Percentiles rank a stretch among this genome's conserved stretches.
phyloP scores from a whole-genome alignment of 768 basidiomycete species.

The Rhizopogon rudus region DNA sequence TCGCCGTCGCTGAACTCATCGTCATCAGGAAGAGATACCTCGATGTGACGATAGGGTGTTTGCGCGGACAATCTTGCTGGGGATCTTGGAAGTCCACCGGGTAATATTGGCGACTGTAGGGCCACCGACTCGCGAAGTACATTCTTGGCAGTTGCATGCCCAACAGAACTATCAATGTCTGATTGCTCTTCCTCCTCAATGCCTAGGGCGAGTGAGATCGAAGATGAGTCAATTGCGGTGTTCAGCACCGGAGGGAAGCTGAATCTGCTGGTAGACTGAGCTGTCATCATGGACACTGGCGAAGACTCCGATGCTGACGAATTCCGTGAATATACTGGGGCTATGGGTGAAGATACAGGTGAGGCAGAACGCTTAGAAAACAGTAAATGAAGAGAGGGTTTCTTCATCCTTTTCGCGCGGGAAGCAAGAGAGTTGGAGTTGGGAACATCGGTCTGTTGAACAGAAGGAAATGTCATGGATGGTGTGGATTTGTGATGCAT shows the following conservation, averaged over 20 bases:
- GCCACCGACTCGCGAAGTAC: constrained; percentile 18
- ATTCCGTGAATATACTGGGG: constrained; percentile 14
- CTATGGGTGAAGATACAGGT: constrained; percentile 31
- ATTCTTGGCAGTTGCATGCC: constrained; percentile 7
- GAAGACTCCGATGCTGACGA: constrained; percentile 26
- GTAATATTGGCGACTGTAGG: background rate
- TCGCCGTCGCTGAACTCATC: constrained; percentile 47
- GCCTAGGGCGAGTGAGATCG: constrained; percentile 34
- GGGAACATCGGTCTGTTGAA: constrained; percentile 27
- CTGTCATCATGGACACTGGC: constrained; percentile 49
- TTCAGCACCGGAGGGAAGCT: constrained; percentile 54
- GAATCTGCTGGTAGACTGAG: constrained; percentile 44
- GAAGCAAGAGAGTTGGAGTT: constrained; percentile 30
- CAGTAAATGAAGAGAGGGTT: constrained; percentile 64
- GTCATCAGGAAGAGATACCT: constrained; percentile 27
- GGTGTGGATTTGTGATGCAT: constrained; percentile 33
- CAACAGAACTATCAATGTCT: constrained; percentile 6
- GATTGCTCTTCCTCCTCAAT: constrained; percentile 27
- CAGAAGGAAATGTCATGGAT: constrained; percentile 27
- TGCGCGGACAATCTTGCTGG: constrained; percentile 14
- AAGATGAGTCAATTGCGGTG: constrained; percentile 55
- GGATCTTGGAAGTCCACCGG: constrained; percentile 23
- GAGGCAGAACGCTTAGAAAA: constrained; percentile 63
- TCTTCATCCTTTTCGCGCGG: constrained; percentile 42
- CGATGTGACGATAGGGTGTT: constrained; percentile 21